Evolutionary conservation across 306 rosid species (phyloP).

Genomic region (Quercus robur): DNA sequence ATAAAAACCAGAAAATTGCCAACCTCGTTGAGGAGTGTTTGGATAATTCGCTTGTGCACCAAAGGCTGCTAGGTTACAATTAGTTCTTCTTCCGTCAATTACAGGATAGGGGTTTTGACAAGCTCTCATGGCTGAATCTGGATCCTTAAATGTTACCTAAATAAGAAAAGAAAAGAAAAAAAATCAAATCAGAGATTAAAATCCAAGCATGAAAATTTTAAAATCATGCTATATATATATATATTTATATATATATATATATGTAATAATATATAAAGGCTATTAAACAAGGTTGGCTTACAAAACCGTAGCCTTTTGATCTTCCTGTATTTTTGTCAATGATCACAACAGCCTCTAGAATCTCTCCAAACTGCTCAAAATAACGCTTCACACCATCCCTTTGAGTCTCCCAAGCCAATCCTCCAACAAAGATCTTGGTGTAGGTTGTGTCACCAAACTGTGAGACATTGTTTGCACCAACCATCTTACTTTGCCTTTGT

Average conservation of each 20-base stretch:
- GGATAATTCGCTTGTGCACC: slow-evolving; percentile 45
- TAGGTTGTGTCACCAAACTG: slow-evolving; percentile 39
- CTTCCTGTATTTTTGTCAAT: slow-evolving; percentile 45
- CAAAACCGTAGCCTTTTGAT: slow-evolving; percentile 71
- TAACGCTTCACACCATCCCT: slow-evolving; percentile 39
- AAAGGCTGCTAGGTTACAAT: slow-evolving; percentile 46
- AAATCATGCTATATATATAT: background rate
- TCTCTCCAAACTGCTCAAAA: slow-evolving; percentile 62
- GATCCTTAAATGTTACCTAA: slow-evolving; percentile 73
- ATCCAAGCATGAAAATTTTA: background rate
- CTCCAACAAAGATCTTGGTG: slow-evolving; percentile 64
- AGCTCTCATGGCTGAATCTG: slow-evolving; percentile 65
- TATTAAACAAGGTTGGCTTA: slow-evolving; percentile 5
- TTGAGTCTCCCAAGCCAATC: slow-evolving; percentile 55
- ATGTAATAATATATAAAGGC: background rate
- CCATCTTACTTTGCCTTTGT: slow-evolving; percentile 37
- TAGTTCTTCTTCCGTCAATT: slow-evolving; percentile 79
- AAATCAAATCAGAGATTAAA: background rate
- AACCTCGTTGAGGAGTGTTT: slow-evolving; percentile 34
- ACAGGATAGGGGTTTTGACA: slow-evolving; percentile 60
- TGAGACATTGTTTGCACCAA: slow-evolving; percentile 28
- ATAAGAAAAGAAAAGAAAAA: background rate
- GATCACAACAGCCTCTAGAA: slow-evolving; percentile 57
- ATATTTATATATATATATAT: background rate
- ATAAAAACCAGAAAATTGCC: background rate